Conservation (phyloP, 2,329 filamentous ascomycete species). For the Neoscytalidium dimidiatum region DNA sequence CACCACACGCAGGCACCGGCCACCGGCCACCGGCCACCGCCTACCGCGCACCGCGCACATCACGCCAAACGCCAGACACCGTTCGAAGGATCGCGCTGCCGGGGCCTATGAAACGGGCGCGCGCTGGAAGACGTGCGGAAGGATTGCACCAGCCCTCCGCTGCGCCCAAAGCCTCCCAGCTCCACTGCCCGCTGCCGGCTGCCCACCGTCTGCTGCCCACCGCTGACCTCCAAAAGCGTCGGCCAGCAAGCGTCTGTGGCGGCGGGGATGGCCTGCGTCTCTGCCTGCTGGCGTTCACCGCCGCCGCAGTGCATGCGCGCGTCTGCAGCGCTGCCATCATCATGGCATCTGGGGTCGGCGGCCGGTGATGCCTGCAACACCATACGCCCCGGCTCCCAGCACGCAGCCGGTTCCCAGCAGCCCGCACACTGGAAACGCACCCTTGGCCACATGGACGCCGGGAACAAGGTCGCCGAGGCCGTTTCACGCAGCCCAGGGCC, state of each 20-base stretch:
- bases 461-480: background rate
- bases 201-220: no score
- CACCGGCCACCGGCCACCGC: no score
- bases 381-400: no score
- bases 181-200: background rate
- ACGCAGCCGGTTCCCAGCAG: background rate
- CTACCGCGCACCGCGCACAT: no score
- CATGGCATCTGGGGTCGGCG: no score
- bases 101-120: slow-evolving; percentile 8
- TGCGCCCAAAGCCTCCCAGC: background rate
- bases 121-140: background rate
- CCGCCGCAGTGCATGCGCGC: background rate
- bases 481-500: slow-evolving; percentile 9
- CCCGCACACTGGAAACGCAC: background rate
- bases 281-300: background rate
- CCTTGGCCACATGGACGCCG: background rate
- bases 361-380: no score
- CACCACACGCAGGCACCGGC: background rate
- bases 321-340: background rate
- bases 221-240: no score
- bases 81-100: slow-evolving; percentile 12
- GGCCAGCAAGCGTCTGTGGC: background rate
- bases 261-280: background rate
- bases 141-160: background rate
- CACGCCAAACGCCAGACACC: background rate